Evolutionary conservation across 306 rosid genomes (phyloP).

Genomic region (Citrullus colocynthis): DNA sequence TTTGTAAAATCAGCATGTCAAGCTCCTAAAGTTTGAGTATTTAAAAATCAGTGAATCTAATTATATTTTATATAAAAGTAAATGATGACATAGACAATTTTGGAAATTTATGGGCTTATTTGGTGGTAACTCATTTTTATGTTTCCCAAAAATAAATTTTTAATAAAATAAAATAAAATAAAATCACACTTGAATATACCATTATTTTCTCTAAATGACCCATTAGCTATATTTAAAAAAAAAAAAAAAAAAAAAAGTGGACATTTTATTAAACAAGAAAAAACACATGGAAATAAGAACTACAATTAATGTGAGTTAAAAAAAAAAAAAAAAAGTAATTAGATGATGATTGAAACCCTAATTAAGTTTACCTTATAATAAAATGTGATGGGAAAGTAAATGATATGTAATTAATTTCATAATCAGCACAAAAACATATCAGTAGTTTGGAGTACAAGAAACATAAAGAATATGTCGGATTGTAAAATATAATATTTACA

Average conservation of each 20-base stretch:
- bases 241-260: too few relatives aligned
- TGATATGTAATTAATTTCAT: background rate
- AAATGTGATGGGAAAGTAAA: background rate
- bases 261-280: too few relatives aligned
- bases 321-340: background rate
- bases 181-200: background rate
- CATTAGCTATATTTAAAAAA: too few relatives aligned
- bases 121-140: too few relatives aligned
- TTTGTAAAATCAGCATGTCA: background rate
- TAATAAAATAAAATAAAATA: background rate
- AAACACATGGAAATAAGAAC: too few relatives aligned
- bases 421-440: background rate
- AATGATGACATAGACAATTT: background rate
- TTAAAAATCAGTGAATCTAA: background rate
- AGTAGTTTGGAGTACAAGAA: conserved; percentile 9
- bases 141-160: too few relatives aligned
- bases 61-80: background rate
- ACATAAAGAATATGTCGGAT: conserved; percentile 10
- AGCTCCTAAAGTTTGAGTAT: background rate
- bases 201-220: too few relatives aligned
- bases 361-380: background rate
- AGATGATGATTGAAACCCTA: background rate
- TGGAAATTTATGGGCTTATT: too few relatives aligned
- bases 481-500: background rate
- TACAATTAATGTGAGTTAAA: too few relatives aligned